Evolutionary conservation across 345 rosid species (phyloP), one percentile per base, ranked within the genome.

Genomic region (Fremontodendron californicum): DNA sequence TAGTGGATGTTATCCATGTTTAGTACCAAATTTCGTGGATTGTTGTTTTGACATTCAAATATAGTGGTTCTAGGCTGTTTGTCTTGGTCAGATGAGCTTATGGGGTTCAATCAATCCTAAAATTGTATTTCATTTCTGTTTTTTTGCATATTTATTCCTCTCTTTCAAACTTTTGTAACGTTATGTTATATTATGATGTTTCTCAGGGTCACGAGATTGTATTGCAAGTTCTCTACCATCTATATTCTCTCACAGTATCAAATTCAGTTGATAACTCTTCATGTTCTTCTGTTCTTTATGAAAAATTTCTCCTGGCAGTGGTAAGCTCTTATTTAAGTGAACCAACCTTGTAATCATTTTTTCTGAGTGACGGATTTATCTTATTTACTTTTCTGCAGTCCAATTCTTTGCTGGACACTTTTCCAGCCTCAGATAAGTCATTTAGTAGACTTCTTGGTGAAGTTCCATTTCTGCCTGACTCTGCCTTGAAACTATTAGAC

Each of bases 371-470:
- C 70, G 19, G 55, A 77, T 57, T 78, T 78, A 71, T 62, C 23
- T 39, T 52, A 9, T 40, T 29, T 69, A 67, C 29, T 54, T 80
- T 21, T n/a, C 35, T 90, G 86, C 79, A 96, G 99, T 91, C 94
- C 51, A 89, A 87, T 78, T 93, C 94, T 80, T 86, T 96, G 85
- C 85, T 96, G 74, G 94, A 89, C 69, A 78, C 88, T 81, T 87
- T 93, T 86, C 99, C 99, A 60, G 91, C 99, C 78, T 90, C 93
- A 35, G 98, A 96, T 87, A 96, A 92, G 87, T 93, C 97, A 78
- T 90, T 96, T 75, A 93, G 94, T 82, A 89, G 91, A 86, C 93
- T 96, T 87, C 90, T 93, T 64, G 92, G 97, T 64, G 99, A 96
- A 86, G 97, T 87, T 81, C 99, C 99, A 57, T 72, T 86, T 79